Evolutionary conservation across 768 basidiomycete genomes (phyloP).

Genomic region (Porphyrellus cyaneotinctus): DNA sequence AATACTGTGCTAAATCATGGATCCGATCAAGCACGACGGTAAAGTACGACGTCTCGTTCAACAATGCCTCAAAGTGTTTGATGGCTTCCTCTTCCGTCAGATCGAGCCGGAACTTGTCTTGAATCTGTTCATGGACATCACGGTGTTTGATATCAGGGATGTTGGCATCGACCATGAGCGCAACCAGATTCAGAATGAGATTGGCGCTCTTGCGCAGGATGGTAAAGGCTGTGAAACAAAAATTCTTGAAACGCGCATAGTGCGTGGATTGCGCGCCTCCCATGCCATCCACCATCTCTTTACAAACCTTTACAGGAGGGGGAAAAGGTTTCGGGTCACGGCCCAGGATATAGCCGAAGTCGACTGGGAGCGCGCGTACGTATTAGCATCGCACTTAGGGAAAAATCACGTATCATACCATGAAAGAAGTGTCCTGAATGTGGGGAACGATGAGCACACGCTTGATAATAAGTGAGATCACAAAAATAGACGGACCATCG

Average conservation of each 20-base stretch:
- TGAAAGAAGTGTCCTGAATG: constrained; percentile 89
- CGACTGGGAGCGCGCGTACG: constrained; percentile 50
- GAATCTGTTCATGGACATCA: constrained; percentile 83
- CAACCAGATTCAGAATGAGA: constrained; percentile 92
- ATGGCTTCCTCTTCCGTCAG: constrained; percentile 96
- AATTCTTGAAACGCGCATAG: constrained; percentile 92
- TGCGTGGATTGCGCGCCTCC: constrained; percentile 96
- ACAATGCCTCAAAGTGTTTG: constrained; percentile 88
- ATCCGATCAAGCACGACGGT: constrained; percentile 91
- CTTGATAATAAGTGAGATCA: not conserved
- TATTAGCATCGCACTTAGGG: constrained; percentile 6
- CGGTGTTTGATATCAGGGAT: constrained; percentile 96
- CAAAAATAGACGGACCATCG: constrained; percentile 57
- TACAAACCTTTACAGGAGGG: constrained; percentile 96
- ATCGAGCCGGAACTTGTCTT: constrained; percentile 94
- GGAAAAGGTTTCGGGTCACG: constrained; percentile 97
- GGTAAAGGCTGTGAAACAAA: constrained; percentile 97
- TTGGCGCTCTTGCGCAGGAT: constrained; percentile 96
- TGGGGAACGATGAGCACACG: not conserved
- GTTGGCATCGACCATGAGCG: constrained; percentile 96
- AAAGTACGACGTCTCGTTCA: constrained; percentile 94
- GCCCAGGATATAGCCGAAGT: constrained; percentile 97
- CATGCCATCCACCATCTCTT: constrained; percentile 99
- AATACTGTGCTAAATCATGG: constrained; percentile 87
- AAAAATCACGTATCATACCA: constrained; percentile 44